Evolutionary conservation across 805 yeast genomes (phyloP).

Genomic region (Candida odintsovae): DNA sequence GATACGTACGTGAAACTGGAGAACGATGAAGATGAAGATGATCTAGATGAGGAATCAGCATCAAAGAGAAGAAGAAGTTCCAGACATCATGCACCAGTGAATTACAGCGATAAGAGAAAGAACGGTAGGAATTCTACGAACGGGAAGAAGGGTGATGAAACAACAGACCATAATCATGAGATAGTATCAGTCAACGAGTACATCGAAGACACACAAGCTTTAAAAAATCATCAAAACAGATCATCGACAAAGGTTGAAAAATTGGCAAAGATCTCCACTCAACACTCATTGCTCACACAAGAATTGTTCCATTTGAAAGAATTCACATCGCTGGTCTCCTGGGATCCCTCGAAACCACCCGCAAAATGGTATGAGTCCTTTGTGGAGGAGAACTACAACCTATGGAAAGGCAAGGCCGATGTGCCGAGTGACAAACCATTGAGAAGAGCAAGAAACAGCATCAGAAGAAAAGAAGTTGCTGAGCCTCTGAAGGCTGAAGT

Average conservation of each 20-base stretch:
- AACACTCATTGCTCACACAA: constrained; percentile 44
- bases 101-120: constrained; percentile 5
- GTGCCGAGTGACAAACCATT: constrained; percentile 3
- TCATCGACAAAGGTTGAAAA: constrained; percentile 21
- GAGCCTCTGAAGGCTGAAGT: constrained; percentile 16
- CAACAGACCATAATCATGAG: constrained; percentile 1
- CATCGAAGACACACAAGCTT: constrained; percentile 3
- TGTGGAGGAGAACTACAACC: constrained; percentile 14
- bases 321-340: constrained; percentile 54
- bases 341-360: constrained; percentile 45
- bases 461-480: constrained; percentile 8
- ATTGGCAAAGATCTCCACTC: constrained; percentile 38
- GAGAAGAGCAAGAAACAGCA: constrained; percentile 20
- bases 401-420: constrained; percentile 20
- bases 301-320: constrained; percentile 61
- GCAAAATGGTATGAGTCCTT: constrained; percentile 24
- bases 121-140: not conserved
- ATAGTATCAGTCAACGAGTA: not conserved
- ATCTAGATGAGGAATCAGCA: not conserved
- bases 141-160: not conserved
- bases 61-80: constrained; percentile 8
- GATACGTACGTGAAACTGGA: not conserved
- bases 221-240: not conserved
- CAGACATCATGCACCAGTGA: constrained; percentile 6
- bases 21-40: not conserved